Evolutionary conservation across 495 filamentous ascomycete genomes (phyloP).

Genomic region (Aspergillus bertholletiae): DNA sequence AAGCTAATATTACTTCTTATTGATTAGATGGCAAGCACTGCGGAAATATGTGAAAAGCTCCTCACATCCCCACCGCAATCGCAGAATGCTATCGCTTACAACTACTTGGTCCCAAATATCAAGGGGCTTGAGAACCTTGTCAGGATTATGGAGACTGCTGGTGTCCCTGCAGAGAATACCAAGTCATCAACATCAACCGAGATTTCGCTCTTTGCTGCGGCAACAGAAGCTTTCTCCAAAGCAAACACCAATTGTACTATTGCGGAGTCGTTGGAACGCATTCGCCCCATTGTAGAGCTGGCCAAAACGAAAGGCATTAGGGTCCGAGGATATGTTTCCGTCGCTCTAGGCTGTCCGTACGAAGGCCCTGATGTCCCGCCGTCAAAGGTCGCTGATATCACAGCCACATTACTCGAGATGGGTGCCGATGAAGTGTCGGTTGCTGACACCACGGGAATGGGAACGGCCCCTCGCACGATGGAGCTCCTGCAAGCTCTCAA

Average conservation of each 20-base stretch:
- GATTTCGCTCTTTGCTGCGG: conserved; percentile 87
- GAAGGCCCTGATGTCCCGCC: conserved; percentile 83
- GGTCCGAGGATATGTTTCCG: conserved; percentile 91
- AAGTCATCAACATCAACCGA: conserved; percentile 53
- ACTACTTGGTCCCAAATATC: conserved; percentile 88
- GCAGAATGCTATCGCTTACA: conserved; percentile 71
- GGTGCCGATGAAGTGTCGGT: conserved; percentile 92
- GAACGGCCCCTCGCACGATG: conserved; percentile 76
- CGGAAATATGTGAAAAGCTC: conserved; percentile 74
- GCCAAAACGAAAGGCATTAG: conserved; percentile 69
- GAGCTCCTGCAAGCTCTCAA: conserved; percentile 67
- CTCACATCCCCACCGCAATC: conserved; percentile 57
- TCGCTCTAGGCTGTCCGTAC: conserved; percentile 91
- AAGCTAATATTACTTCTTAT: background rate
- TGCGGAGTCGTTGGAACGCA: conserved; percentile 71
- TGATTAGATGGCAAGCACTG: conserved; percentile 83
- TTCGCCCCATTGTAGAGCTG: conserved; percentile 67
- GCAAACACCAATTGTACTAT: conserved; percentile 91
- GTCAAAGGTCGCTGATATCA: conserved; percentile 76
- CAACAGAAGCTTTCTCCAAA: conserved; percentile 86
- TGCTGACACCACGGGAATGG: conserved; percentile 96
- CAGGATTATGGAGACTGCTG: conserved; percentile 39
- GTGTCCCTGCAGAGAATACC: conserved; percentile 35
- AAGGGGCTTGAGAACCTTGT: conserved; percentile 66
- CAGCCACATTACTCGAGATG: conserved; percentile 82